These are phyloP conservation scores for Scalesia atractyloides DNA, from an alignment of 129 eudicot species.

Conservation along the genomic window DNA sequence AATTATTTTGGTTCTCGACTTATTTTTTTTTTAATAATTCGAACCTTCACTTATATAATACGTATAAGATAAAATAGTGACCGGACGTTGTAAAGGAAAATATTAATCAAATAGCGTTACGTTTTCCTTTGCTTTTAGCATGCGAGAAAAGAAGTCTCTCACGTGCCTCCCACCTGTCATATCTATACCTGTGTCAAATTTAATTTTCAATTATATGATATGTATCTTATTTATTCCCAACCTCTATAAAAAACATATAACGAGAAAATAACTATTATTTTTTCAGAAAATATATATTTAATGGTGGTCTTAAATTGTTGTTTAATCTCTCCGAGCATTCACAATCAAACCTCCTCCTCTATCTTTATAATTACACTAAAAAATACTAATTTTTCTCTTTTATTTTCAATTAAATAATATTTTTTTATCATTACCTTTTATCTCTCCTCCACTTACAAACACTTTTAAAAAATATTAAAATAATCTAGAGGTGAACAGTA, in stretches of 20 bases:
- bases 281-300: too few species aligned
- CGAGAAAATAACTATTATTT: too few species aligned
- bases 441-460: too few species aligned
- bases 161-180: slow-evolving; percentile 55
- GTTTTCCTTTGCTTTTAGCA: slow-evolving; percentile 54
- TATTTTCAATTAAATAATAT: too few species aligned
- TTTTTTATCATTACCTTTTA: too few species aligned
- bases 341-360: too few species aligned
- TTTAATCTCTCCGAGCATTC: too few species aligned
- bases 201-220: neutral
- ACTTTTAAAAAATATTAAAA: too few species aligned
- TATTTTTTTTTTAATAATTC: neutral
- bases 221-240: neutral
- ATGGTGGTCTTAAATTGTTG: too few species aligned
- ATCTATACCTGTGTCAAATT: slow-evolving; percentile 9
- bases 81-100: neutral
- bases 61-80: neutral
- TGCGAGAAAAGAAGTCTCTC: slow-evolving; percentile 58
- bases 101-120: slow-evolving; percentile 20
- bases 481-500: too few species aligned
- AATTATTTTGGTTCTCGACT: neutral
- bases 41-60: neutral
- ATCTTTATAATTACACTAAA: too few species aligned
- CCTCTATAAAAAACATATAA: neutral
- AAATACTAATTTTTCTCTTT: too few species aligned